Conservation (phyloP, 805 yeast genomes). For the Metschnikowia chrysomelidarum region DNA sequence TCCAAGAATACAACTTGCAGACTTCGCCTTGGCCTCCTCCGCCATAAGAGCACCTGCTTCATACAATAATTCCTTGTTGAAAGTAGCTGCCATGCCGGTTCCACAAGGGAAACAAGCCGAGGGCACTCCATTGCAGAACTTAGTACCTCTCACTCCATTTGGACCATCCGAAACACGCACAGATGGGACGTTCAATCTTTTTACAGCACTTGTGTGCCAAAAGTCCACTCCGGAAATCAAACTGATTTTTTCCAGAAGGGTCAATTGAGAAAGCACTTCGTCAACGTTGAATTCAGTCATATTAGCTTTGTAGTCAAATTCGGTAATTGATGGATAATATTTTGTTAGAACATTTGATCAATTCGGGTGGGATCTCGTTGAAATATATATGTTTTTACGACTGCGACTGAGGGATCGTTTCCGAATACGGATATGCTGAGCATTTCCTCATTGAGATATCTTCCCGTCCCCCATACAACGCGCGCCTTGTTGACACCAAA, state of each 20-base stretch:
- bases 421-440: slow-evolving; percentile 7
- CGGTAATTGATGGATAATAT: too few species aligned
- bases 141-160: slow-evolving; percentile 34
- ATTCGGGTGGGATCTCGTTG: too few species aligned
- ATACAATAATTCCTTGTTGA: slow-evolving; percentile 26
- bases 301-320: neutral
- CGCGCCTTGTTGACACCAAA: too few species aligned
- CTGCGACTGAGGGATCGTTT: neutral
- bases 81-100: slow-evolving; percentile 32
- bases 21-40: slow-evolving; percentile 30
- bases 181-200: slow-evolving; percentile 42
- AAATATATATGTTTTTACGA: neutral
- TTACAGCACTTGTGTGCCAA: slow-evolving; percentile 49
- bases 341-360: too few species aligned
- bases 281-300: slow-evolving; percentile 26
- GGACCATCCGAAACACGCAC: slow-evolving; percentile 42
- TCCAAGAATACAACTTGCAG: slow-evolving; percentile 30
- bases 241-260: slow-evolving; percentile 25
- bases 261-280: slow-evolving; percentile 22
- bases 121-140: slow-evolving; percentile 26
- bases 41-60: slow-evolving; percentile 34
- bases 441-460: slow-evolving; percentile 3
- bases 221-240: slow-evolving; percentile 45
- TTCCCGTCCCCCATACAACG: too few species aligned
- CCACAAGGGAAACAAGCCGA: slow-evolving; percentile 37